phyloP scores from a whole-genome alignment of 2,329 filamentous ascomycete species.

The Colletotrichum higginsianum region DNA sequence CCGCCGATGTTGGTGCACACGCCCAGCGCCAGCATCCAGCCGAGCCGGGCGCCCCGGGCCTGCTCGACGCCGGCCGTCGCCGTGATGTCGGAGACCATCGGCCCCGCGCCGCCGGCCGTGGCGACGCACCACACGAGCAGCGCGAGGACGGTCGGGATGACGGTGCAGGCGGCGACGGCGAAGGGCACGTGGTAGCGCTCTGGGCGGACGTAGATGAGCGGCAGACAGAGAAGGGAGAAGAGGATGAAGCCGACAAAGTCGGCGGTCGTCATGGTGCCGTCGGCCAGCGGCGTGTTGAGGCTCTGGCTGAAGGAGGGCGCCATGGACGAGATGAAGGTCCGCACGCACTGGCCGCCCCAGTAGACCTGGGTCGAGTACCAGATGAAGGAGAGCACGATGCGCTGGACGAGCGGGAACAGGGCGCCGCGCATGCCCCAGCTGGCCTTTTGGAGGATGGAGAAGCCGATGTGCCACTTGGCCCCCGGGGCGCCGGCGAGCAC shows the following conservation, averaged over 20 bases:
- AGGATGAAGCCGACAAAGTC: constrained; percentile 47
- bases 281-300: constrained; percentile 40
- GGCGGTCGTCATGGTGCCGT: constrained; percentile 43
- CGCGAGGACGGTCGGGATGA: constrained; percentile 49
- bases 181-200: constrained; percentile 48
- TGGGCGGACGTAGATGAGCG: constrained; percentile 47
- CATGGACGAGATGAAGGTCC: constrained; percentile 43
- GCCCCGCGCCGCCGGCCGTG: constrained; percentile 46
- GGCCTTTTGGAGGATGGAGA: constrained; percentile 47
- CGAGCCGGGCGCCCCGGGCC: constrained; percentile 42
- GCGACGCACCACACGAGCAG: constrained; percentile 49
- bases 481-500: constrained; percentile 47
- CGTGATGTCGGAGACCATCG: constrained; percentile 46
- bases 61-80: constrained; percentile 44
- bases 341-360: constrained; percentile 48
- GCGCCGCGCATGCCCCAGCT: constrained; percentile 49
- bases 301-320: constrained; percentile 44
- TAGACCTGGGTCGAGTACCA: constrained; percentile 48
- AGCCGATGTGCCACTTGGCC: constrained; percentile 49
- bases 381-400: constrained; percentile 47
- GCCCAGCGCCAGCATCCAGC: constrained; percentile 49
- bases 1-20: constrained; percentile 50
- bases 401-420: constrained; percentile 47
- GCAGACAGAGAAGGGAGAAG: constrained; percentile 46
- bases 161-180: constrained; percentile 45